phyloP scores from a whole-genome alignment of 1,284 basidiomycete genomes.

The Bjerkandera adusta region DNA sequence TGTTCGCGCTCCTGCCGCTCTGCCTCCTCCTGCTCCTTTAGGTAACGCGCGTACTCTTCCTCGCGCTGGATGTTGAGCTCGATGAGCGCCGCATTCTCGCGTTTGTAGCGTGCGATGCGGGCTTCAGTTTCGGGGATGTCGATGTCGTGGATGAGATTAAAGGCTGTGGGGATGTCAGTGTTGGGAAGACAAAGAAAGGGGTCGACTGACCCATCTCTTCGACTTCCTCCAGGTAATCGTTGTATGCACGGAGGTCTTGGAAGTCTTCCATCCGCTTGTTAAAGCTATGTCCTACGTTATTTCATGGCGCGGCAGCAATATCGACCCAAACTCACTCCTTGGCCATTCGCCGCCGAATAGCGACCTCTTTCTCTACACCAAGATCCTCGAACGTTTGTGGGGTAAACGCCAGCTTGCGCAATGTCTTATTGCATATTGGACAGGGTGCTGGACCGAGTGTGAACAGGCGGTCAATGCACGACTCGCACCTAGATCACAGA shows the following conservation, averaged over 20 bases:
- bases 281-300: slow-evolving; percentile 54
- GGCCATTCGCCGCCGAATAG: slow-evolving; percentile 81
- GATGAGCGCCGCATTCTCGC: slow-evolving; percentile 79
- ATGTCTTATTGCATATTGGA: slow-evolving; percentile 88
- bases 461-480: slow-evolving; percentile 96
- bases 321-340: slow-evolving; percentile 58
- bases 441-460: slow-evolving; percentile 96
- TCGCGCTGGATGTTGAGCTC: slow-evolving; percentile 78
- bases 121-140: slow-evolving; percentile 86
- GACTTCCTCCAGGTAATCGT: slow-evolving; percentile 95
- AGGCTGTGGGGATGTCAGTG: slow-evolving; percentile 52
- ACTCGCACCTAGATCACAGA: slow-evolving; percentile 80
- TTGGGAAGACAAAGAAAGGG: background rate
- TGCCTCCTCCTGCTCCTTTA: slow-evolving; percentile 75
- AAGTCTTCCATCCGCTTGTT: slow-evolving; percentile 96
- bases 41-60: slow-evolving; percentile 65
- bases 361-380: slow-evolving; percentile 94
- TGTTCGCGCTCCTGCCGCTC: slow-evolving; percentile 70
- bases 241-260: slow-evolving; percentile 77
- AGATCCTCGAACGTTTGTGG: slow-evolving; percentile 98
- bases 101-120: slow-evolving; percentile 76
- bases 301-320: background rate
- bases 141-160: slow-evolving; percentile 93
- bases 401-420: slow-evolving; percentile 91
- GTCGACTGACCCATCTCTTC: slow-evolving; percentile 84